Conservation (phyloP, 225 moss, liverwort and hornwort species). For the Antitrichia curtipendula region DNA sequence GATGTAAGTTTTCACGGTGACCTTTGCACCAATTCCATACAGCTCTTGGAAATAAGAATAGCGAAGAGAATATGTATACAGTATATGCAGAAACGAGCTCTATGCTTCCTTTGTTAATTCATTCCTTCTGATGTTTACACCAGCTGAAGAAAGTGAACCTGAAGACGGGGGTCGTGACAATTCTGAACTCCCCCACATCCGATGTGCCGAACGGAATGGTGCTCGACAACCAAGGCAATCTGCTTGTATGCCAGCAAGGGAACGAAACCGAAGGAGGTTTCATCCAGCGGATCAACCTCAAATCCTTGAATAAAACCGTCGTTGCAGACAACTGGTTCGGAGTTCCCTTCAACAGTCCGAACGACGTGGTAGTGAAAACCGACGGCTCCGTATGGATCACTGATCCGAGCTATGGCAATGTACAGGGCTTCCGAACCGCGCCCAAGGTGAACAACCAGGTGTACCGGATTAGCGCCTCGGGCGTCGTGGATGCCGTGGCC, state of each 20-base stretch:
- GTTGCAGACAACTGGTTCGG: slow-evolving; percentile 69
- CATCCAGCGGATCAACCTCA: slow-evolving; percentile 29
- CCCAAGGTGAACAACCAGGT: slow-evolving; percentile 45
- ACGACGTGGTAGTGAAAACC: slow-evolving; percentile 39
- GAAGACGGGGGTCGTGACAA: slow-evolving; percentile 3
- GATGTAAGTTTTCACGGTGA: background rate
- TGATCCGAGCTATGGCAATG: slow-evolving; percentile 46
- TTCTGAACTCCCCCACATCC: background rate
- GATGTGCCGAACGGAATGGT: slow-evolving; percentile 46
- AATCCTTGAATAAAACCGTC: background rate
- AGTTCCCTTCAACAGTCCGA: slow-evolving; percentile 51
- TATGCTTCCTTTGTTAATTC: background rate
- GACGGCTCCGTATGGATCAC: slow-evolving; percentile 62
- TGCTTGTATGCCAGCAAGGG: slow-evolving; percentile 55
- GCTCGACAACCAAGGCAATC: slow-evolving; percentile 31
- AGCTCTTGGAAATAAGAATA: background rate
- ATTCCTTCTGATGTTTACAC: background rate
- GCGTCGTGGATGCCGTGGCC: slow-evolving; percentile 33
- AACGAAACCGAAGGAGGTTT: background rate
- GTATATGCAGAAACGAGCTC: background rate
- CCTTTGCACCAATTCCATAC: background rate
- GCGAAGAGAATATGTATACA: background rate
- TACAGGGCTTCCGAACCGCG: slow-evolving; percentile 28
- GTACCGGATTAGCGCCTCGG: slow-evolving; percentile 16
- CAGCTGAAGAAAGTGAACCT: slow-evolving; percentile 42